Base-by-base conservation (phyloP, 2,329 filamentous ascomycete species). In the Aspergillus quadricinctus region DNA sequence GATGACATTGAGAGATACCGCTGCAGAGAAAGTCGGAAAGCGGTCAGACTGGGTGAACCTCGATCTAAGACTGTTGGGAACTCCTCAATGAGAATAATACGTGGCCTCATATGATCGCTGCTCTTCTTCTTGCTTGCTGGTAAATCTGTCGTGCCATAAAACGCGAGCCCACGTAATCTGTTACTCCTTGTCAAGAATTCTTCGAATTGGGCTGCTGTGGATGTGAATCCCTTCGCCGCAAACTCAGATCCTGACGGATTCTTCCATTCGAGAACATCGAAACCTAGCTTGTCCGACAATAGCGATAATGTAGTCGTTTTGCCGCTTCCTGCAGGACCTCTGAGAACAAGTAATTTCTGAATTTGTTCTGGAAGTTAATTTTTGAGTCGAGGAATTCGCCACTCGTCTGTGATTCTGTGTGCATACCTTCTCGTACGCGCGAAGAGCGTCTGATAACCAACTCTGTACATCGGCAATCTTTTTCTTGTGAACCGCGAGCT, bases 401-500 rank as follows among this genome's bases (percentile, higher is more conserved):
- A 25, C 5, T 23, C 19, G 14, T 23, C 6, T 23, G 23, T 46
- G 23, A 14, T 46, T 17, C 43, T 46, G 19, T 37, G 53, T 37
- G 63, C 74, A 61, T 62, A 77, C 75, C 59, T 72, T 73, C 54
- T 73, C 71, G 48, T 69, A 75, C 46, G 90, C 89, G 27, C 75
- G 72, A 59, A 91, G 82, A 19, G 91, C 89, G 67, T 87, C 84
- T 46, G 89, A 84, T 35, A 99, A 77, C 92, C 94, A 97, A 57
- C 77, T 81, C 57, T 86, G 84, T 48, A 97, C 92, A 74, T 97
- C 92, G 2, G 84, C 77, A 5, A 97, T 89, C 72, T 99, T 99
- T 66, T 85, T 94, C 78, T 95, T 97, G 73, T 99, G 92, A 19
- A 99, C 93, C 0, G 89, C 93, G 48, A 99, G 78, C 75, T 97